Conservation (phyloP, 2,329 filamentous ascomycete genomes). For the Penicillium brevicompactum region DNA sequence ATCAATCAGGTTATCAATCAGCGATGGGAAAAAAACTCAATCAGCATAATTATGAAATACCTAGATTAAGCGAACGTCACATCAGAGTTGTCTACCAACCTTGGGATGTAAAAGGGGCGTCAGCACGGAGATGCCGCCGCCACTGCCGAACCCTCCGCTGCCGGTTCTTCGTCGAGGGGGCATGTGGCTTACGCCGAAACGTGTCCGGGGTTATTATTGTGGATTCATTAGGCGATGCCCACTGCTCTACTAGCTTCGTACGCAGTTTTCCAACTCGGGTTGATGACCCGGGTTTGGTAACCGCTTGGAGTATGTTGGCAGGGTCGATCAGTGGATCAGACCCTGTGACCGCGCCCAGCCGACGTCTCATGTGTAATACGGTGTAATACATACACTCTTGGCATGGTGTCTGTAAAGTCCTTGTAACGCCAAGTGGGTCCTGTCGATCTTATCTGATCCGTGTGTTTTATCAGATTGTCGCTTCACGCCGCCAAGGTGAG, state of each 20-base stretch:
- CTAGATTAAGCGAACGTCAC: too few relatives aligned
- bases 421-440: background rate
- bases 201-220: background rate
- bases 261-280: too few relatives aligned
- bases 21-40: background rate
- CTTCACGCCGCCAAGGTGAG: background rate
- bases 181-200: background rate
- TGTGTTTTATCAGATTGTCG: slow-evolving; percentile 5
- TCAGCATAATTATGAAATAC: background rate
- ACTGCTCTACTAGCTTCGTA: too few relatives aligned
- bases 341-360: background rate
- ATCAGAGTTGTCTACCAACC: background rate
- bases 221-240: background rate
- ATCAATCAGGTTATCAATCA: background rate
- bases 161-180: background rate
- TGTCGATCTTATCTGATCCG: slow-evolving; percentile 8
- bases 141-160: background rate
- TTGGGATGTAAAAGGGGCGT: background rate
- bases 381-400: background rate
- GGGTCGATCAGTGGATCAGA: background rate
- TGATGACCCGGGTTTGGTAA: background rate
- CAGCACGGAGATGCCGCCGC: background rate
- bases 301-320: background rate
- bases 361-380: background rate
- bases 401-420: background rate